A percentile compares a stretch with the other conserved stretches of the same genome.
phyloP scores from a whole-genome alignment of 208 protist genomes.

The Novymonas esmeraldas region DNA sequence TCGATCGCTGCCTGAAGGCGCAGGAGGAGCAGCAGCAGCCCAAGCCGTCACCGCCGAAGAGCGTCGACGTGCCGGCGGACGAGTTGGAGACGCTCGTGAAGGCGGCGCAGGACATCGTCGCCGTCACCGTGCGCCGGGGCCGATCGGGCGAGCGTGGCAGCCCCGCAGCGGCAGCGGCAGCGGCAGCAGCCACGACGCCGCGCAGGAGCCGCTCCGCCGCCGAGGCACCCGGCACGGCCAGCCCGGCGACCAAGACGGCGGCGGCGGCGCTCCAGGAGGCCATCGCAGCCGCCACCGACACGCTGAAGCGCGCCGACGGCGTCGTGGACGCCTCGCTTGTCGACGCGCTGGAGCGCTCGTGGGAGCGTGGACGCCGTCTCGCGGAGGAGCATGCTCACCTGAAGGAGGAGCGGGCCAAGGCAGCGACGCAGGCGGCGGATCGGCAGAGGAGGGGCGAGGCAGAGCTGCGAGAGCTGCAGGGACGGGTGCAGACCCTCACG shows the following conservation, averaged over 20 bases:
- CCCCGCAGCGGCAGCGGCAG: background rate
- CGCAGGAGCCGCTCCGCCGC: background rate
- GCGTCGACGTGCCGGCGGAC: conserved; percentile 21
- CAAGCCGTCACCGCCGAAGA: too few species aligned
- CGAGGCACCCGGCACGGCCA: background rate
- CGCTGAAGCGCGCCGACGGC: background rate
- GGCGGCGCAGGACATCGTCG: conserved; percentile 16
- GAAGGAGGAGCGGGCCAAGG: background rate
- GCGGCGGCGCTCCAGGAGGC: conserved; percentile 1
- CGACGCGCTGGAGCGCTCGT: conserved; percentile 19
- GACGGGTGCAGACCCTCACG: background rate
- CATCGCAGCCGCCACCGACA: background rate
- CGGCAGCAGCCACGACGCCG: background rate
- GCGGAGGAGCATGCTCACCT: conserved; percentile 8
- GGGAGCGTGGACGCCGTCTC: conserved; percentile 12
- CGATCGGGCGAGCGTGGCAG: conserved; percentile 2
- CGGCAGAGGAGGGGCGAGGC: background rate
- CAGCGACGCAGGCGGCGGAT: background rate
- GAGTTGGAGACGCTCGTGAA: conserved; percentile 30
- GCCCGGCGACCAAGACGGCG: background rate
- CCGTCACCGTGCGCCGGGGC: conserved; percentile 7
- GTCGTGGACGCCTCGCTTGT: conserved; percentile 4
- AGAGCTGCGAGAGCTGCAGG: background rate
- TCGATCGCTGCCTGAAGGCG: conserved; percentile 14
- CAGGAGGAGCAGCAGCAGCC: conserved; percentile 3